Base-by-base conservation (phyloP, 164 flowering plant genomes). In the Magnolia kwangsiensis region DNA sequence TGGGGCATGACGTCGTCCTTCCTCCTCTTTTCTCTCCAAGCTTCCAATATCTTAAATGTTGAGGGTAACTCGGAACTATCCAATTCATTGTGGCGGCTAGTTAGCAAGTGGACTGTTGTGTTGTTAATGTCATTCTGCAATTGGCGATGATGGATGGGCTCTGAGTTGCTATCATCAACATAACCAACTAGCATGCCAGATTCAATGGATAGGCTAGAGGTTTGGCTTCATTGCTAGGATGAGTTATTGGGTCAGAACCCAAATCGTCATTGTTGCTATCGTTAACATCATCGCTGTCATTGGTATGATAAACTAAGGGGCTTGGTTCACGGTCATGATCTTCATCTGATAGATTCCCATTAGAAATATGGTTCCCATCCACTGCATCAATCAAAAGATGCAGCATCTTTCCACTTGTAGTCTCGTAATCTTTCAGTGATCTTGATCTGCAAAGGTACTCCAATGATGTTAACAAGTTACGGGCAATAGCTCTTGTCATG, bases 21-120 rank as follows among this genome's bases (percentile, higher is more conserved):
- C 21, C 75, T 78, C 76, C 91, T 82, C 76, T 81, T 85, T 75
- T 86, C 82, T 74, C 87, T 85, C 98, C 98, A 91, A 11, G 81
- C 73, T 69, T 87, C 80, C 49, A 93, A 82, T 71, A 91, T 91
- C 74, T 89, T 90, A 76, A 78, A 7, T 23, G 93, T 94, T 1
- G 94, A 85, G 8, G 94, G 95, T 72, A 77, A 50, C n/a, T 80
- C 69, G 0, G 84, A 74, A 49, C 51, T 78, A 14, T 50, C 20
- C 50, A 76, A 21, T 11, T 79, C 84, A 65, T 75, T 85, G 63
- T 16, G 71, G 4, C 75, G 83, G 14, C 65, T 51, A 13, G 18
- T 24, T 2, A 69, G 74, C 69, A 66, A 18, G 45, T 81, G 85
- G 66, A 75, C 69, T 50, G 61, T 78, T 8, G 45, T 50, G 51